phyloP scores from a whole-genome alignment of 805 yeast species.

The Saturnispora ahearnii region DNA sequence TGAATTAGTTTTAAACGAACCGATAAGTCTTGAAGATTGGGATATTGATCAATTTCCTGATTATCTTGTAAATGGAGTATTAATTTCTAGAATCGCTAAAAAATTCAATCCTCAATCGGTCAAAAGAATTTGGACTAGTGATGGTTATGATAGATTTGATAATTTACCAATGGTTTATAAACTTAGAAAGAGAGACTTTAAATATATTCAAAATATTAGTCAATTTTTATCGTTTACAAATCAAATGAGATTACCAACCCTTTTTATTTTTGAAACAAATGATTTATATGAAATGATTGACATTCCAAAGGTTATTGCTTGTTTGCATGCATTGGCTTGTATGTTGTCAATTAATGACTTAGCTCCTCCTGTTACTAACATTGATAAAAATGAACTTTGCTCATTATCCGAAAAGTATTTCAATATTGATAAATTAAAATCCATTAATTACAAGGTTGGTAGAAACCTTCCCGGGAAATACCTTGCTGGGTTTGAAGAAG shows the following conservation, averaged over 20 bases:
- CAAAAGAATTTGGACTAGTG: constrained; percentile 45
- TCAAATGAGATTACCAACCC: constrained; percentile 68
- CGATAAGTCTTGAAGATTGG: constrained; percentile 27
- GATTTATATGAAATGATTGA: constrained; percentile 89
- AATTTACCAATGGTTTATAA: constrained; percentile 20
- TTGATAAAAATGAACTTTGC: constrained; percentile 38
- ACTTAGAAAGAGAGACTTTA: constrained; percentile 50
- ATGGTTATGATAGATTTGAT: constrained; percentile 11
- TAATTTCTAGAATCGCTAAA: constrained; percentile 69
- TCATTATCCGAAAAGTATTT: constrained; percentile 17
- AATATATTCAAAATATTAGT: constrained; percentile 89
- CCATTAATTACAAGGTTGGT: constrained; percentile 58
- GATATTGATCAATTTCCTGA: constrained; percentile 44
- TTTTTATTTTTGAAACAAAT: constrained; percentile 83
- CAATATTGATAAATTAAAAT: constrained; percentile 59
- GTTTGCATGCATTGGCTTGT: constrained; percentile 80
- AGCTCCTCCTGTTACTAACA: constrained; percentile 52
- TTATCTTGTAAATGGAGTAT: constrained; percentile 73
- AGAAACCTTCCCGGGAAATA: constrained; percentile 33
- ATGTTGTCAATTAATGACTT: constrained; percentile 51
- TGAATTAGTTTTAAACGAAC: constrained; percentile 24
- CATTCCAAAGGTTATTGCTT: constrained; percentile 88
- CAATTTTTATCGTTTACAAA: constrained; percentile 65
- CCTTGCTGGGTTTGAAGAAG: constrained; percentile 23
- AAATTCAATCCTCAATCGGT: constrained; percentile 60